phyloP scores from a whole-genome alignment of 2,329 filamentous ascomycete genomes.

The Pestalotiopsis sp. region DNA sequence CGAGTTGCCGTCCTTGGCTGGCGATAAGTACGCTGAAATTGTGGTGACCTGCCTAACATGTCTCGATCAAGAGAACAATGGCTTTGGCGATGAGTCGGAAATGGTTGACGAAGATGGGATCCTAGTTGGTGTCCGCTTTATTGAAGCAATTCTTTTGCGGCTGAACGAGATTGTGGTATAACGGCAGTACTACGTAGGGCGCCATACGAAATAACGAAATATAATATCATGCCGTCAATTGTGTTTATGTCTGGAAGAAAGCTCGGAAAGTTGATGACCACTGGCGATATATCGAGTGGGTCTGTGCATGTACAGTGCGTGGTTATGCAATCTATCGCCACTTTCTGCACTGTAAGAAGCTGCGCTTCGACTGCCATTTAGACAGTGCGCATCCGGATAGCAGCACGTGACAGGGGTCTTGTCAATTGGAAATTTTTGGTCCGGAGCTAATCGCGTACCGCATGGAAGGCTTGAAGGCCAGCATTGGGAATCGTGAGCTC shows the following conservation, averaged over 20 bases:
- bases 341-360: background rate
- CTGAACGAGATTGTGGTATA: background rate
- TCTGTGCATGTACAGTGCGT: slow-evolving; percentile 6
- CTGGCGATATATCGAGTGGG: background rate
- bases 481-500: background rate
- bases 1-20: slow-evolving; percentile 27
- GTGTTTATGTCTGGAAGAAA: background rate
- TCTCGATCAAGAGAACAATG: slow-evolving; percentile 30
- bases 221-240: too few species aligned
- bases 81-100: slow-evolving; percentile 29
- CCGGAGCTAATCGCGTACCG: background rate
- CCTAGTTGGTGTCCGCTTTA: slow-evolving; percentile 29
- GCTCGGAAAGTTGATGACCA: background rate
- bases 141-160: slow-evolving; percentile 18
- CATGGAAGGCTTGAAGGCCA: background rate
- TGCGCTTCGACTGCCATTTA: too few species aligned
- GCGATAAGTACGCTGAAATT: slow-evolving; percentile 30
- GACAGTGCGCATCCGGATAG: too few species aligned
- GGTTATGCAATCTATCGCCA: background rate
- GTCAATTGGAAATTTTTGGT: slow-evolving; percentile 10
- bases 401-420: slow-evolving; percentile 14
- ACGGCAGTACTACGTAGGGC: background rate
- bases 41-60: slow-evolving; percentile 37
- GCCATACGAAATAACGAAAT: too few species aligned
- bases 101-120: slow-evolving; percentile 33